These are phyloP conservation scores for Paecilomyces dactylethromorphus DNA, from an alignment of 2,329 filamentous ascomycete species.

Conservation along the genomic window DNA sequence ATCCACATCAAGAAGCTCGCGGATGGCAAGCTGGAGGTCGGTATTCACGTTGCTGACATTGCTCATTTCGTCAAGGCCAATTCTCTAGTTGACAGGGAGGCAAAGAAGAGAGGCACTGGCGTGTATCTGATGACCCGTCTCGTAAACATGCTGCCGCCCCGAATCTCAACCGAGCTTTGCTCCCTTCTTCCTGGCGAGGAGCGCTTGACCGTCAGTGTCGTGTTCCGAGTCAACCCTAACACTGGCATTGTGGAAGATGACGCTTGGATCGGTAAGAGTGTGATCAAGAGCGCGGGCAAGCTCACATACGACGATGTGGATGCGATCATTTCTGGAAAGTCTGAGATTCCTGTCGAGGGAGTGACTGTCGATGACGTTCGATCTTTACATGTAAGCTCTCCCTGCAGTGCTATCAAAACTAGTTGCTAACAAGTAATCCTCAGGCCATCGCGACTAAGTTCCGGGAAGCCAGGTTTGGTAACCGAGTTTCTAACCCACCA, in stretches of 20 bases:
- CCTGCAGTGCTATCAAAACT: not conserved
- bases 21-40: constrained; percentile 86
- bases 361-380: constrained; percentile 65
- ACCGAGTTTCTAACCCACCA: constrained; percentile 71
- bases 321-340: constrained; percentile 61
- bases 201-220: constrained; percentile 82
- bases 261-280: constrained; percentile 86
- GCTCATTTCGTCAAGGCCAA: constrained; percentile 96
- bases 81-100: constrained; percentile 91
- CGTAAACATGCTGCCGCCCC: constrained; percentile 80
- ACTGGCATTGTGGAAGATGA: constrained; percentile 81
- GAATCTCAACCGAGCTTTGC: constrained; percentile 80
- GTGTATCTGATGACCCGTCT: constrained; percentile 90
- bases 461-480: constrained; percentile 77
- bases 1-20: constrained; percentile 80
- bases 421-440: constrained; percentile 13
- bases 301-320: constrained; percentile 82
- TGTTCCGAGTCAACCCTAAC: constrained; percentile 81
- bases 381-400: not conserved
- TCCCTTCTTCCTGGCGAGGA: constrained; percentile 82
- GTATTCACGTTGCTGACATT: constrained; percentile 90
- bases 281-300: constrained; percentile 87
- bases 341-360: constrained; percentile 57
- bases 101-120: constrained; percentile 93
- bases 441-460: constrained; percentile 80